phyloP scores from a whole-genome alignment of 202 grass and related monocot species.

The Tripidium arundinaceum region DNA sequence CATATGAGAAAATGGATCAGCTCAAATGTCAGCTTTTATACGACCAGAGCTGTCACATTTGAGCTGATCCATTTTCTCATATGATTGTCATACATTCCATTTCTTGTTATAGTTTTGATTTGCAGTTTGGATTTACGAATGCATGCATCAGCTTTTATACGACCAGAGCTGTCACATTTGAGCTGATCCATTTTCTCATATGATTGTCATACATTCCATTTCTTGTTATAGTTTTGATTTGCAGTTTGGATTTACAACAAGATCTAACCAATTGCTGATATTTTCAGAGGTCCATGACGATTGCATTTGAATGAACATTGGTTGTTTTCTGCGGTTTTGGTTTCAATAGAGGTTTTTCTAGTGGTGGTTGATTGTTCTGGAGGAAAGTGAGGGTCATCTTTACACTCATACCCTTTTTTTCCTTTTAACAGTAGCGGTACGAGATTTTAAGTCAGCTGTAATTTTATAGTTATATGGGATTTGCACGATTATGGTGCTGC shows the following conservation, averaged over 20 bases:
- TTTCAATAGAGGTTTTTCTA: not conserved
- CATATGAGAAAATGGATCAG: not conserved
- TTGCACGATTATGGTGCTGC: not conserved
- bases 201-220: not conserved
- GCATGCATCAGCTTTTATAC: not conserved
- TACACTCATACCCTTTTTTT: not conserved
- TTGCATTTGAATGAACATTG: not conserved
- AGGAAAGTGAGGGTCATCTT: not conserved
- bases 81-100: not conserved
- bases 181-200: not conserved
- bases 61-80: not conserved
- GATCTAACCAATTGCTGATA: not conserved
- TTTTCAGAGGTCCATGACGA: not conserved
- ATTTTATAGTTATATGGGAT: not conserved
- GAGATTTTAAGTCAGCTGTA: not conserved
- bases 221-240: not conserved
- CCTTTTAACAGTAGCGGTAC: not conserved
- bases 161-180: not conserved
- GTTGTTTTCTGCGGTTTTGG: not conserved
- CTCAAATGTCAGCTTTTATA: not conserved
- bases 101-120: not conserved
- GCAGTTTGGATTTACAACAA: not conserved
- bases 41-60: not conserved
- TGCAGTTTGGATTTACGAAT: not conserved
- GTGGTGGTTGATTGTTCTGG: not conserved